These are phyloP conservation scores for Mucor circinelloides DNA, from an alignment of 371 early-diverging fungal species.

Conservation along the genomic window DNA sequence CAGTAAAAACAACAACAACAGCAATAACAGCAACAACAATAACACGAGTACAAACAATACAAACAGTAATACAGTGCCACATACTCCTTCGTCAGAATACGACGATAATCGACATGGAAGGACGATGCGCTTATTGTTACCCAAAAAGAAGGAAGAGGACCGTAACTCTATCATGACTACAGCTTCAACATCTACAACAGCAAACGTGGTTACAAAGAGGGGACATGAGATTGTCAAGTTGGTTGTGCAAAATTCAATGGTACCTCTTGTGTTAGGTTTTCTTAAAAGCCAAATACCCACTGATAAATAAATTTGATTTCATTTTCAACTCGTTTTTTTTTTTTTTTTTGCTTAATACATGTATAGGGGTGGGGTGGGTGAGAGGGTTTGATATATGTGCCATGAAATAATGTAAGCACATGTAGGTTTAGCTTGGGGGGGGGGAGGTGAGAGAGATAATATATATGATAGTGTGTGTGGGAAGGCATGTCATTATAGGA, in stretches of 20 bases:
- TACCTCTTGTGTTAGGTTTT: slow-evolving; percentile 61
- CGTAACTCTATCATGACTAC: neutral
- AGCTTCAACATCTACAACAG: slow-evolving; percentile 23
- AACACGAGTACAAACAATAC: neutral
- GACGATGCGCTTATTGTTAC: slow-evolving; percentile 7
- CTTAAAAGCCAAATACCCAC: slow-evolving; percentile 31
- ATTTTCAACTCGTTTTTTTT: neutral
- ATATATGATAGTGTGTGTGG: too few relatives aligned
- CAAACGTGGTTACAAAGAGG: slow-evolving; percentile 51
- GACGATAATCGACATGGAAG: neutral
- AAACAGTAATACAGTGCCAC: neutral
- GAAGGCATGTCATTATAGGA: neutral
- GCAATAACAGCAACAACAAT: neutral
- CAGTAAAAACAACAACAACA: neutral
- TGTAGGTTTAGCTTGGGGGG: too few relatives aligned
- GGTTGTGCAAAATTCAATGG: slow-evolving; percentile 64
- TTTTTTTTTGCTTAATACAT: too few relatives aligned
- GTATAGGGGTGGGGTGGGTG: too few relatives aligned
- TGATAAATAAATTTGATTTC: neutral
- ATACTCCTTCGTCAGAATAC: neutral
- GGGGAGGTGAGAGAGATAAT: too few relatives aligned
- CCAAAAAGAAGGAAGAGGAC: slow-evolving; percentile 20
- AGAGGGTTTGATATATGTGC: too few relatives aligned
- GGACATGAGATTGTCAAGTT: slow-evolving; percentile 59
- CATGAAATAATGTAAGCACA: too few relatives aligned